Evolutionary conservation across 495 filamentous ascomycete genomes (phyloP).

Genomic region (Paragyromitra xinjiangensis): DNA sequence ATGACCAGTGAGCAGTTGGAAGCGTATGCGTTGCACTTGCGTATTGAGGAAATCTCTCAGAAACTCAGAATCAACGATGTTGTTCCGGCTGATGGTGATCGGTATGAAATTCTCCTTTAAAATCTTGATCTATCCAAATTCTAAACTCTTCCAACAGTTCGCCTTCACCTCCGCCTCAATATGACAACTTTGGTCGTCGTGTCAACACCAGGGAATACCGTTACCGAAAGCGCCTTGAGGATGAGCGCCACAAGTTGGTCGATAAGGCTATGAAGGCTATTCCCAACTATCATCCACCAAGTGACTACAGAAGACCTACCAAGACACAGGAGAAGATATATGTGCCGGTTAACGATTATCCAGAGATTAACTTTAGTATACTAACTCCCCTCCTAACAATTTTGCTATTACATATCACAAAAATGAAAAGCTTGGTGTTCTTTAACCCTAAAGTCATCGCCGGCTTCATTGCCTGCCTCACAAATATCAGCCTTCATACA

Average conservation of each 20-base stretch:
- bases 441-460: conserved; percentile 57
- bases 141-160: conserved; percentile 50
- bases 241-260: conserved; percentile 59
- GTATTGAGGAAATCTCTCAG: conserved; percentile 59
- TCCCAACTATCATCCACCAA: conserved; percentile 58
- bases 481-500: conserved; percentile 50
- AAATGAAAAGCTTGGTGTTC: conserved; percentile 52
- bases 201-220: conserved; percentile 58
- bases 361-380: conserved; percentile 99
- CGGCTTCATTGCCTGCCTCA: conserved; percentile 54
- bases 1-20: conserved; percentile 60
- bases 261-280: conserved; percentile 57
- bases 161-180: conserved; percentile 57
- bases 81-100: conserved; percentile 57
- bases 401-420: conserved; percentile 56
- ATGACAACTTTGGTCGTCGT: conserved; percentile 58
- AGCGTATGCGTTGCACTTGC: conserved; percentile 58
- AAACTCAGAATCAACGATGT: conserved; percentile 58
- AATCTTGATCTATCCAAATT: neutral
- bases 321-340: conserved; percentile 60
- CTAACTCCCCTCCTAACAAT: conserved; percentile 83
- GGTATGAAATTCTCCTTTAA: conserved; percentile 38
- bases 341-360: conserved; percentile 85
- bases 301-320: conserved; percentile 57
- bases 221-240: conserved; percentile 58